Conservation (phyloP, 208 protist genomes). For the Crithidia sp. region DNA sequence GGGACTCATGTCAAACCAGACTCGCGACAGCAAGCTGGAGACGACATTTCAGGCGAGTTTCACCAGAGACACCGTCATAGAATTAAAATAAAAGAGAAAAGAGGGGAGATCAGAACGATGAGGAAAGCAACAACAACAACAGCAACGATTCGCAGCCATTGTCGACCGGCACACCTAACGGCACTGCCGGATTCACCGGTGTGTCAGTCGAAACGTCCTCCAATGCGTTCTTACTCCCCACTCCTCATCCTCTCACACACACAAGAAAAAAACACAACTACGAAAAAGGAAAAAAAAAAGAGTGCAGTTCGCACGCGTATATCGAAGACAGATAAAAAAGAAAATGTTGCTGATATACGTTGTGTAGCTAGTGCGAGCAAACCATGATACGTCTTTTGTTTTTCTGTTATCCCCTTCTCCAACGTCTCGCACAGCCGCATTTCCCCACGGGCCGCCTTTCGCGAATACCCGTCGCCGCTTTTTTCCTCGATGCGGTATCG, state of each 20-base stretch:
- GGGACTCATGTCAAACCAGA: constrained; percentile 11
- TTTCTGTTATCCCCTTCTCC: neutral
- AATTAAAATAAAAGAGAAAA: constrained; percentile 24
- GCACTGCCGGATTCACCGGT: neutral
- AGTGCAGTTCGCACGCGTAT: neutral
- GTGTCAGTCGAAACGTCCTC: neutral
- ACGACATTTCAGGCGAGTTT: constrained; percentile 19
- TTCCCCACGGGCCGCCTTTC: too few relatives aligned
- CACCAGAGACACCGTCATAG: constrained; percentile 29
- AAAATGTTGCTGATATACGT: neutral
- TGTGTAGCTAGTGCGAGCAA: neutral
- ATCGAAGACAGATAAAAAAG: constrained; percentile 5
- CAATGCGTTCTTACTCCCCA: neutral
- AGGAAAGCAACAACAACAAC: constrained; percentile 1
- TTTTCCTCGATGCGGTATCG: too few relatives aligned
- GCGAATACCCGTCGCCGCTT: too few relatives aligned
- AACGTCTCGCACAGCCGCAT: too few relatives aligned
- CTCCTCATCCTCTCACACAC: neutral
- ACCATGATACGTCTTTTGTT: neutral
- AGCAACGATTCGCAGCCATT: too few relatives aligned
- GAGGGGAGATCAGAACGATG: constrained; percentile 1
- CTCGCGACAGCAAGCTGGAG: neutral
- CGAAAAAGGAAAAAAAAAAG: constrained; percentile 10
- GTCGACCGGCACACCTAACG: too few relatives aligned
- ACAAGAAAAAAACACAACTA: neutral